Evolutionary conservation across 2,329 filamentous ascomycete species (phyloP).

Genomic region (Colletotrichum brevisporum): DNA sequence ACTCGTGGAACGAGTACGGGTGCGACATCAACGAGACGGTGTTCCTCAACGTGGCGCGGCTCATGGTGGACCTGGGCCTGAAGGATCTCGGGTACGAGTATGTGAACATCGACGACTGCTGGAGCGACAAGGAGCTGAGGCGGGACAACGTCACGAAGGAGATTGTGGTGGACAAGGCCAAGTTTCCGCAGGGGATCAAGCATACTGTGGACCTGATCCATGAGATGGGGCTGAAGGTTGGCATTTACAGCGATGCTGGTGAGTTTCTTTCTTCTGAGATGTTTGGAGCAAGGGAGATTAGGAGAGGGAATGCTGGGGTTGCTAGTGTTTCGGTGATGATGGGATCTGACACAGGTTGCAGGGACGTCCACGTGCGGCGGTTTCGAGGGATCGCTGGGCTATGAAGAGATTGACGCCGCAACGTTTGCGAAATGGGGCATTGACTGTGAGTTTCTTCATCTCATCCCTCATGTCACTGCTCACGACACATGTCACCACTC

Average conservation of each 20-base stretch:
- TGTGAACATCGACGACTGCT: slow-evolving; percentile 76
- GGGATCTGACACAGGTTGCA: slow-evolving; percentile 3
- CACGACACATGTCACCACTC: neutral
- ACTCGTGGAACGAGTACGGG: slow-evolving; percentile 67
- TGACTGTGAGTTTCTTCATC: slow-evolving; percentile 58
- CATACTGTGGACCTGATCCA: slow-evolving; percentile 69
- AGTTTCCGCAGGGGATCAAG: slow-evolving; percentile 72
- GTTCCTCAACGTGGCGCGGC: slow-evolving; percentile 62
- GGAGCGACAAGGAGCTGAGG: slow-evolving; percentile 58
- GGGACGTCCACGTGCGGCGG: slow-evolving; percentile 64
- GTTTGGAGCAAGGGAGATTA: too few species aligned
- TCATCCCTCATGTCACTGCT: neutral
- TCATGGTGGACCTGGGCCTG: slow-evolving; percentile 64
- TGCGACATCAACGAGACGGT: slow-evolving; percentile 65
- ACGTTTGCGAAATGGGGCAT: slow-evolving; percentile 72
- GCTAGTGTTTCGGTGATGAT: neutral
- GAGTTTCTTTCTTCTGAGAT: slow-evolving; percentile 34
- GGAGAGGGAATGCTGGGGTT: neutral
- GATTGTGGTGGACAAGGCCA: slow-evolving; percentile 61
- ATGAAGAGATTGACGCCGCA: slow-evolving; percentile 70
- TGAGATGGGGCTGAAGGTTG: slow-evolving; percentile 70
- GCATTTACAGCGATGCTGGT: slow-evolving; percentile 73
- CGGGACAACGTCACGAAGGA: slow-evolving; percentile 59
- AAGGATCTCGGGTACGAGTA: slow-evolving; percentile 70
- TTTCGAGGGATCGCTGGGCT: slow-evolving; percentile 69